Evolutionary conservation across 495 filamentous ascomycete species (phyloP).

Genomic region (Apodospora peruviana): DNA sequence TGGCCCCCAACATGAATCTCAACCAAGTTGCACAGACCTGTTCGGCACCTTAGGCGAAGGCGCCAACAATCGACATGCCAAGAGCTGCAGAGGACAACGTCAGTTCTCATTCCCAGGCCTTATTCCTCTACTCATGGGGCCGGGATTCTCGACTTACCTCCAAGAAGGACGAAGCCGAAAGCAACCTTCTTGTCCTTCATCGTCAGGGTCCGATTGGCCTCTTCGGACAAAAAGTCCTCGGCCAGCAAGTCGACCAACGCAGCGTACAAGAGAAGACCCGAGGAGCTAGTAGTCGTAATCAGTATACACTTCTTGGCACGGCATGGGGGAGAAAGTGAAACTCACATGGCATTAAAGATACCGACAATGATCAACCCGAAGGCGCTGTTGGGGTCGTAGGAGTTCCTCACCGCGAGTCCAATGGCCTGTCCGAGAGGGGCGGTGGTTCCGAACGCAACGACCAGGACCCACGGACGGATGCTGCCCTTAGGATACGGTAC

Average conservation of each 20-base stretch:
- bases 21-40: too few relatives aligned
- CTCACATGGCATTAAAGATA: slow-evolving; percentile 62
- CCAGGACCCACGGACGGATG: slow-evolving; percentile 57
- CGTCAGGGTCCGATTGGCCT: slow-evolving; percentile 36
- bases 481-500: slow-evolving; percentile 45
- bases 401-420: slow-evolving; percentile 48
- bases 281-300: slow-evolving; percentile 31
- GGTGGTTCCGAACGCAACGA: slow-evolving; percentile 55
- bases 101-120: slow-evolving; percentile 7
- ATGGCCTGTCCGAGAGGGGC: slow-evolving; percentile 57
- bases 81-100: slow-evolving; percentile 6
- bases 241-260: slow-evolving; percentile 58
- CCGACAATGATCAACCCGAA: slow-evolving; percentile 63
- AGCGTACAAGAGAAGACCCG: slow-evolving; percentile 57
- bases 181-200: slow-evolving; percentile 38
- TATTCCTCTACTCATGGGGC: background rate
- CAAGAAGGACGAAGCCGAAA: slow-evolving; percentile 36
- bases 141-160: slow-evolving; percentile 26
- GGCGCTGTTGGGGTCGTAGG: slow-evolving; percentile 60
- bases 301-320: background rate
- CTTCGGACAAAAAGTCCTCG: slow-evolving; percentile 59
- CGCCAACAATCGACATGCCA: slow-evolving; percentile 62
- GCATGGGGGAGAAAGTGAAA: slow-evolving; percentile 1
- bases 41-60: slow-evolving; percentile 40
- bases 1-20: too few relatives aligned